These are phyloP conservation scores for Chrysanthemum lavandulifolium DNA, from an alignment of 129 eudicot genomes.

Conservation along the genomic window DNA sequence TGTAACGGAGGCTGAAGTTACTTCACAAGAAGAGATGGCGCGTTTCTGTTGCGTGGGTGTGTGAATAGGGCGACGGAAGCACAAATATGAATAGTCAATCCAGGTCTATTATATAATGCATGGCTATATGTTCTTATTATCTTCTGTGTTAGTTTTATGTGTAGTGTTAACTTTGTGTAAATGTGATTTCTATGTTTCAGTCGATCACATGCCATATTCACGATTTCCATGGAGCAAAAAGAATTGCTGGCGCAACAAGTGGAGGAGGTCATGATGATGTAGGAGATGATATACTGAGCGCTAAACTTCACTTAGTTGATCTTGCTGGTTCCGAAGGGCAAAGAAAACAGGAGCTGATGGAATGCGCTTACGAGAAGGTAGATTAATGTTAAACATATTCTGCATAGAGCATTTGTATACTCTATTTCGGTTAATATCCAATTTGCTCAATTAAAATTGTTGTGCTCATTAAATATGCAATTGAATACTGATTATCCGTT, in stretches of 20 bases:
- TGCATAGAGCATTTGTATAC: background rate
- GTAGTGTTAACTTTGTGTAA: slow-evolving; percentile 3
- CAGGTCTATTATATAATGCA: too few relatives aligned
- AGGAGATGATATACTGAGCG: slow-evolving; percentile 71
- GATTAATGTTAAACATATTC: background rate
- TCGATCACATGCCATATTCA: slow-evolving; percentile 97
- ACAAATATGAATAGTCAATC: too few relatives aligned
- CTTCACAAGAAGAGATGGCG: too few relatives aligned
- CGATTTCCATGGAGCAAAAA: slow-evolving; percentile 89
- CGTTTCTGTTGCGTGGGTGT: too few relatives aligned
- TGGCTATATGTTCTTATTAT: background rate
- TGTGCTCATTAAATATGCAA: background rate
- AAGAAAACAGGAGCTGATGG: slow-evolving; percentile 97
- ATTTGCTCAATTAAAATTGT: too few relatives aligned
- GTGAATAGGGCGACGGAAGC: too few relatives aligned
- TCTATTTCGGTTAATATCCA: too few relatives aligned
- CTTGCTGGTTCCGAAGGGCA: slow-evolving; percentile 99
- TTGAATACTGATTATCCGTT: background rate
- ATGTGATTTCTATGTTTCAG: slow-evolving; percentile 35
- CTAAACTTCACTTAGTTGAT: slow-evolving; percentile 91
- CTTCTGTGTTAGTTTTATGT: slow-evolving; percentile 12
- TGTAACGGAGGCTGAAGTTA: too few relatives aligned
- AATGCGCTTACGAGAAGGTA: slow-evolving; percentile 85
- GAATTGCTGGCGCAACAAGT: slow-evolving; percentile 25
- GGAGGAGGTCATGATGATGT: slow-evolving; percentile 48